Percentiles rank a stretch among this genome's conserved stretches.
These are phyloP conservation scores for Mrakia gelida DNA, from an alignment of 768 basidiomycete species.

Conservation along the genomic window DNA sequence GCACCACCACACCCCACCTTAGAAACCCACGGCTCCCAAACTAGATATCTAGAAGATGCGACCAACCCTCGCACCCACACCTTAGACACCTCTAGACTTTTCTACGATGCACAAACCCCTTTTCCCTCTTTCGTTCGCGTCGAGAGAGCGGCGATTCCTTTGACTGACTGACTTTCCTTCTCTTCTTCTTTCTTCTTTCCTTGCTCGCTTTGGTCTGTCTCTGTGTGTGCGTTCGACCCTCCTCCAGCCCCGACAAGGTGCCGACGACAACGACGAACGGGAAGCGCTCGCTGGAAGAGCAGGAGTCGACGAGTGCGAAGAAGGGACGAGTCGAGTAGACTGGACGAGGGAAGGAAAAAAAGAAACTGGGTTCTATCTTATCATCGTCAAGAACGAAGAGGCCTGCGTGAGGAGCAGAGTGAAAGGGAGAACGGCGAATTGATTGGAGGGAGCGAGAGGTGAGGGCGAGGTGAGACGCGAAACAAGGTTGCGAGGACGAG, in stretches of 20 bases:
- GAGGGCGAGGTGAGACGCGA: too few relatives aligned
- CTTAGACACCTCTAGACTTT: background rate
- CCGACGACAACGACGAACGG: background rate
- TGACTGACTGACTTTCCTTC: slow-evolving; percentile 4
- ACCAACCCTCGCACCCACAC: background rate
- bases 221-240: too few relatives aligned
- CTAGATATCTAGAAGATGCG: slow-evolving; percentile 46
- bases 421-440: too few relatives aligned
- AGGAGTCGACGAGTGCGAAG: background rate
- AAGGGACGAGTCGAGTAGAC: background rate
- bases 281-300: background rate
- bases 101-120: background rate
- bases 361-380: background rate
- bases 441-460: too few relatives aligned
- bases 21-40: slow-evolving; percentile 57
- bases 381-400: background rate
- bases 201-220: background rate
- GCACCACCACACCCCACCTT: slow-evolving; percentile 29
- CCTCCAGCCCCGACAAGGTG: background rate
- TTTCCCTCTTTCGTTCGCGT: background rate
- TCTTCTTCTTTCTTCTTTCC: background rate
- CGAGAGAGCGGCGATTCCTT: background rate
- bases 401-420: too few relatives aligned
- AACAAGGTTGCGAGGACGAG: too few relatives aligned
- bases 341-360: background rate